Evolutionary conservation across 176 grass and related monocot genomes (phyloP).

Genomic region (Triticum aestivum): DNA sequence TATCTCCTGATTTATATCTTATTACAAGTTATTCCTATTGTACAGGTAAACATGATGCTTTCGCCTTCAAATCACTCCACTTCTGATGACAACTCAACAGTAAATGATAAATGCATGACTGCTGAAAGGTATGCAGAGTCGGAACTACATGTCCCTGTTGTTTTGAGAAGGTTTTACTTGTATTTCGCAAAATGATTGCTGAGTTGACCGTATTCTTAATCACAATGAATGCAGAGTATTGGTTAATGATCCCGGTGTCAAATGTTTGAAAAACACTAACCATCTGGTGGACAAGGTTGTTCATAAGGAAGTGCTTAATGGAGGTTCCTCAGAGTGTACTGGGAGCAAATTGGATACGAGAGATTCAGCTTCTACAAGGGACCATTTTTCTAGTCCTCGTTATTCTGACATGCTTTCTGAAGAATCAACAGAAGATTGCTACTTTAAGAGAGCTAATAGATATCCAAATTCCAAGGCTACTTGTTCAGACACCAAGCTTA

Average conservation of each 20-base stretch:
- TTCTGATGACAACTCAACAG: conserved; percentile 39
- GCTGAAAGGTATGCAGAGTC: conserved; percentile 53
- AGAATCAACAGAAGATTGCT: conserved; percentile 45
- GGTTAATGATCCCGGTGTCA: conserved; percentile 8
- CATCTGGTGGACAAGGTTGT: conserved; percentile 23
- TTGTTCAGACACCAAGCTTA: conserved; percentile 11
- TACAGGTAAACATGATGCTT: conserved; percentile 46
- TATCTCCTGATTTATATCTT: conserved; percentile 25
- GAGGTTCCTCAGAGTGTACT: conserved; percentile 16
- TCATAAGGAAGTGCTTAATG: conserved; percentile 22
- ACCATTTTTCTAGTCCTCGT: conserved; percentile 25
- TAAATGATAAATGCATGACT: conserved; percentile 33
- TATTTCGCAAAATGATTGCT: conserved; percentile 32
- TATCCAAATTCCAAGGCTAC: conserved; percentile 32
- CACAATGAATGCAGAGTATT: conserved; percentile 30
- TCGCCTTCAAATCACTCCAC: conserved; percentile 33
- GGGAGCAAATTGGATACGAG: conserved; percentile 29
- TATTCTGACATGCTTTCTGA: conserved; percentile 51
- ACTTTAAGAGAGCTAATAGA: conserved; percentile 47
- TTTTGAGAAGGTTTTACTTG: conserved; percentile 9
- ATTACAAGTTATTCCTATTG: conserved; percentile 24
- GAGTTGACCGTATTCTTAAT: conserved; percentile 36
- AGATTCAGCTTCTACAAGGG: conserved; percentile 35
- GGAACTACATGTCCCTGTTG: neutral
- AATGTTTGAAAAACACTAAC: conserved; percentile 24